Percentiles rank a stretch among this genome's conserved stretches.
Conservation (phyloP, 2,329 filamentous ascomycete genomes). For the Ceratocystiopsis brevicomis region DNA sequence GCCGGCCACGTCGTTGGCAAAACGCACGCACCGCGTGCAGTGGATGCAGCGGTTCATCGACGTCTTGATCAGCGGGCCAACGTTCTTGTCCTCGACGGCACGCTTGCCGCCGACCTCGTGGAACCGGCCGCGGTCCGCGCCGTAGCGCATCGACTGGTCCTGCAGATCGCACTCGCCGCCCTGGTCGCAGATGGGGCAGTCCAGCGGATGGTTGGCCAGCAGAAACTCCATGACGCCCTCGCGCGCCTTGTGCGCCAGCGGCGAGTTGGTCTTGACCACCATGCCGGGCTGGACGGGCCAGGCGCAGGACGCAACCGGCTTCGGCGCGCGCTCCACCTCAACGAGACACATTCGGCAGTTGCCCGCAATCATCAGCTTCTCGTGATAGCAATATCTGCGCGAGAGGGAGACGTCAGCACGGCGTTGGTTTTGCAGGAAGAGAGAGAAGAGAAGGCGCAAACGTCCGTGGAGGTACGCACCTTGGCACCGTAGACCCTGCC, state of each 20-base stretch:
- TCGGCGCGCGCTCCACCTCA: conserved; percentile 89
- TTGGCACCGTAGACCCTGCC: conserved; percentile 75
- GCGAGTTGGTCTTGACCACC: conserved; percentile 97
- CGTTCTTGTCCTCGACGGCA: conserved; percentile 98
- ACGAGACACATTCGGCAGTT: conserved; percentile 99
- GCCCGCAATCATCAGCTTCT: conserved; percentile 97
- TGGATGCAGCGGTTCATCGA: conserved; percentile 99
- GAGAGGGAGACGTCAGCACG: conserved; percentile 15
- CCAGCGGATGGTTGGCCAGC: conserved; percentile 84
- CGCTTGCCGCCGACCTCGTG: conserved; percentile 92
- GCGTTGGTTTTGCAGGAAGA: too few species aligned
- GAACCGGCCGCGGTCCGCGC: conserved; percentile 86
- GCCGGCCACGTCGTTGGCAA: conserved; percentile 92
- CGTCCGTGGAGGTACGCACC: conserved; percentile 28
- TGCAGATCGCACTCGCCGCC: conserved; percentile 98
- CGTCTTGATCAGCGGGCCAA: conserved; percentile 93
- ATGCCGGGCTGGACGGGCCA: conserved; percentile 98
- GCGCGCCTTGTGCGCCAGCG: conserved; percentile 87
- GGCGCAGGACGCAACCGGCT: conserved; percentile 93
- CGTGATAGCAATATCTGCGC: conserved; percentile 89
- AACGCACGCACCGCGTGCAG: conserved; percentile 93
- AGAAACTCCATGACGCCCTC: conserved; percentile 99
- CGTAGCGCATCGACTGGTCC: conserved; percentile 98
- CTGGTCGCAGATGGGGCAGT: conserved; percentile 96
- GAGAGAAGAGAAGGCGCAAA: background rate